phyloP scores from a whole-genome alignment of 345 rosid genomes.

The Moringa oleifera region DNA sequence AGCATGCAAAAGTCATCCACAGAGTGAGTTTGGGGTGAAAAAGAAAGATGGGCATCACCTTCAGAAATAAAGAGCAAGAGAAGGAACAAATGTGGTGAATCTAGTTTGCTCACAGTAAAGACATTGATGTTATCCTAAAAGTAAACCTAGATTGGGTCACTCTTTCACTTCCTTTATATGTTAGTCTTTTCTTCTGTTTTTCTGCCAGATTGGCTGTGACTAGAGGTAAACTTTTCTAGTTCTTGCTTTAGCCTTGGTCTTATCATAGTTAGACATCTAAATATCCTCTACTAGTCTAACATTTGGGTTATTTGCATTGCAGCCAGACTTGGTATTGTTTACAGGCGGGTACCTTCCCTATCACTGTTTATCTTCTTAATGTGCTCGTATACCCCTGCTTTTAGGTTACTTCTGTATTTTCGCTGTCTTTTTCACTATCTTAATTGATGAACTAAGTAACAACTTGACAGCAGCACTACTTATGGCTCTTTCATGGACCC shows the following conservation, averaged over 20 bases:
- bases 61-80: too few relatives aligned
- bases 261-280: background rate
- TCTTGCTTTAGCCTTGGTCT: background rate
- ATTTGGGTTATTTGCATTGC: slow-evolving; percentile 31
- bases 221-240: background rate
- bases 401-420: background rate
- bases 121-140: too few relatives aligned
- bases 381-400: slow-evolving; percentile 3
- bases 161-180: too few relatives aligned
- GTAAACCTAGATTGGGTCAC: too few relatives aligned
- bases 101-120: too few relatives aligned
- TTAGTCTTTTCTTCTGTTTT: background rate
- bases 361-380: slow-evolving; percentile 14
- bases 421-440: background rate
- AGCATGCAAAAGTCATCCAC: too few relatives aligned
- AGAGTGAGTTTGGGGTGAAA: too few relatives aligned
- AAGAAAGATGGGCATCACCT: too few relatives aligned
- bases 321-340: slow-evolving; percentile 93
- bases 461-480: background rate
- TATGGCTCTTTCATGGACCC: too few relatives aligned
- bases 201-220: background rate
- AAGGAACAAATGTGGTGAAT: too few relatives aligned
- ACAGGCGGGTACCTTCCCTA: slow-evolving; percentile 53
- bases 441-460: slow-evolving; percentile 13
- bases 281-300: background rate